These are phyloP conservation scores for Simmondsia chinensis DNA, from an alignment of 148 eudicot species.

Conservation along the genomic window DNA sequence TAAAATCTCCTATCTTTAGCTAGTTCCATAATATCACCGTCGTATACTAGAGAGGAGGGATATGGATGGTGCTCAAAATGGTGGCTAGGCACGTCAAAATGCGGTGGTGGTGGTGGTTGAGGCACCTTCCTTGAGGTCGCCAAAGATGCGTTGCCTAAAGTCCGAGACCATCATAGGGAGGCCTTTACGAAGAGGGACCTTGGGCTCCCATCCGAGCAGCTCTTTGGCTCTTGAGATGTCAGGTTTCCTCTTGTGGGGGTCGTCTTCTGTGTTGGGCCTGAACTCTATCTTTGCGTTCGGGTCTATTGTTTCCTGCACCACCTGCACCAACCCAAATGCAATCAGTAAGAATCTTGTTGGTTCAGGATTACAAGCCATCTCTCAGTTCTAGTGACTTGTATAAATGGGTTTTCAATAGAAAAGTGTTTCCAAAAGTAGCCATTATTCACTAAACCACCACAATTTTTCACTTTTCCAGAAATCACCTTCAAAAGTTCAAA, in stretches of 20 bases:
- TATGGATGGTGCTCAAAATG: too few species aligned
- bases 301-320: slow-evolving; percentile 92
- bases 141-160: slow-evolving; percentile 83
- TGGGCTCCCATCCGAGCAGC: slow-evolving; percentile 91
- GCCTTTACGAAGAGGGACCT: slow-evolving; percentile 71
- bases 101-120: slow-evolving; percentile 10
- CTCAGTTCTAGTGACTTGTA: too few species aligned
- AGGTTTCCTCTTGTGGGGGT: slow-evolving; percentile 96
- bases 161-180: slow-evolving; percentile 88
- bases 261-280: slow-evolving; percentile 88
- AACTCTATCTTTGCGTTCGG: slow-evolving; percentile 78
- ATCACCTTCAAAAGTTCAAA: too few species aligned
- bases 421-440: too few species aligned
- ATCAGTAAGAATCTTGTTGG: neutral
- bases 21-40: too few species aligned
- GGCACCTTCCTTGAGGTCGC: slow-evolving; percentile 63
- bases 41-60: too few species aligned
- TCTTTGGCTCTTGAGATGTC: slow-evolving; percentile 89
- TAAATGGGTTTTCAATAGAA: too few species aligned
- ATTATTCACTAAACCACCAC: too few species aligned
- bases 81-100: neutral
- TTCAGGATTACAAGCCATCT: too few species aligned
- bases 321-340: slow-evolving; percentile 26
- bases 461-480: too few species aligned
- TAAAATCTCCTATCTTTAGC: too few species aligned